Evolutionary conservation across 768 basidiomycete genomes (phyloP), one percentile per base, ranked within the genome.

Genomic region (Auricularia heimuer): DNA sequence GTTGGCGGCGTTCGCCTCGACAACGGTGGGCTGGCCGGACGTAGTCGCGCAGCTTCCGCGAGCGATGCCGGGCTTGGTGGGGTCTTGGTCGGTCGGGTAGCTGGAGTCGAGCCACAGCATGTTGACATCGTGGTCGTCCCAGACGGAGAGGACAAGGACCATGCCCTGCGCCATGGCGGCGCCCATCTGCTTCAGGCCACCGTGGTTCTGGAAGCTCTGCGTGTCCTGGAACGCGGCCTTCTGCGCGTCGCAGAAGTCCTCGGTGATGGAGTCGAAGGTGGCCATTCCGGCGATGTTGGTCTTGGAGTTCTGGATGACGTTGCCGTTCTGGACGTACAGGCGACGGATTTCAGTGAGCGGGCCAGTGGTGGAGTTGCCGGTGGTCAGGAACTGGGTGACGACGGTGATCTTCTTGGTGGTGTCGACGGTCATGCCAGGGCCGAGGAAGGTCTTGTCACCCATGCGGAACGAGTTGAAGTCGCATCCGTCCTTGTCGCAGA

Each of bases 391-490:
- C 71, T 85, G 83, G 62, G 83, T 83, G 72, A 84, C 82, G 69
- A 84, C 80, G 64, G 83, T 85, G 77, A 85, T 77, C 68, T 76
- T 77, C 67, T 74, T 70, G 72, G 65, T 76, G 71, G 82, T 84
- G 77, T 84, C 80, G 72, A 84, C 78, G 64, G 75, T 81, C 71
- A 71, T 68, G 65, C 78, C 79, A n/a, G 71, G 70, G 47, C 83
- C 83, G 70, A 78, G 77, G 80, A 83, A 85, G 63, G 71, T 66
- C 65, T 54, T 47, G 73, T 76, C 69, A 35, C 83, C 82, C 80
- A 81, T 77, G 70, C 83, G 82, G 78, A 70, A 85, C 35, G 83
- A 82, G 80, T 83, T 85, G 79, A 83, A 85, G 70, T 84, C 83
- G 73, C 83, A 85, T 54, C 83, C 83, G 68, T 81, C 82, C 67